A percentile compares a stretch with the other conserved stretches of the same genome.
Evolutionary conservation across 2,329 filamentous ascomycete species (phyloP).

Genomic region (Lachnellula cervina): DNA sequence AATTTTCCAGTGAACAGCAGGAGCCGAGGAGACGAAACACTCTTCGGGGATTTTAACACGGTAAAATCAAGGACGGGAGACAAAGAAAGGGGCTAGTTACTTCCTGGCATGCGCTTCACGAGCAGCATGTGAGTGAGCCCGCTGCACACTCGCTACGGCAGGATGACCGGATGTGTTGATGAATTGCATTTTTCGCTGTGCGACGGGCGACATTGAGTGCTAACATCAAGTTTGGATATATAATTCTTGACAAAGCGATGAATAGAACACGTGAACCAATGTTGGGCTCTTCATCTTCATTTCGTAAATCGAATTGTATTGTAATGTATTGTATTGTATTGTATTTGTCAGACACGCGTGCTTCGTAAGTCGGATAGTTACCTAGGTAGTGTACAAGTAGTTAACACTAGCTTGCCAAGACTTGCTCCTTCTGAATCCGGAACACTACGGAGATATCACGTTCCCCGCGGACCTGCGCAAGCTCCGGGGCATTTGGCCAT

Average conservation of each 20-base stretch:
- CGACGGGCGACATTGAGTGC: too few species aligned
- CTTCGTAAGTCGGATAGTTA: neutral
- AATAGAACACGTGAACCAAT: too few species aligned
- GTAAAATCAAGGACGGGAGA: neutral
- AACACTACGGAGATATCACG: too few species aligned
- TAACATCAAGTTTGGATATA: neutral
- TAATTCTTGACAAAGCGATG: neutral
- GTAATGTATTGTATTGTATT: too few species aligned
- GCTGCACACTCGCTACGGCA: neutral
- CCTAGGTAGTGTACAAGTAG: too few species aligned
- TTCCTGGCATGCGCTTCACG: neutral
- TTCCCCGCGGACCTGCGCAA: too few species aligned
- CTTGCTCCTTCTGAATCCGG: constrained; percentile 28
- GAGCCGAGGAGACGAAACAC: too few species aligned
- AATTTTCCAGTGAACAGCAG: too few species aligned
- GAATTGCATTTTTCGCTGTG: neutral
- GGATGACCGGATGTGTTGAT: neutral
- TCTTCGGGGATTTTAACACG: neutral
- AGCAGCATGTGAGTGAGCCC: neutral
- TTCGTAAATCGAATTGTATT: neutral
- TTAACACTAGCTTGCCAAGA: neutral
- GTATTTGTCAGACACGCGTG: neutral
- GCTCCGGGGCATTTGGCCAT: too few species aligned
- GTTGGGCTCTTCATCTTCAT: neutral
- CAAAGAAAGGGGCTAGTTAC: neutral